These are phyloP conservation scores for Pythium rhizo-oryzae DNA, from an alignment of 352 stramenopile genomes.

Conservation along the genomic window DNA sequence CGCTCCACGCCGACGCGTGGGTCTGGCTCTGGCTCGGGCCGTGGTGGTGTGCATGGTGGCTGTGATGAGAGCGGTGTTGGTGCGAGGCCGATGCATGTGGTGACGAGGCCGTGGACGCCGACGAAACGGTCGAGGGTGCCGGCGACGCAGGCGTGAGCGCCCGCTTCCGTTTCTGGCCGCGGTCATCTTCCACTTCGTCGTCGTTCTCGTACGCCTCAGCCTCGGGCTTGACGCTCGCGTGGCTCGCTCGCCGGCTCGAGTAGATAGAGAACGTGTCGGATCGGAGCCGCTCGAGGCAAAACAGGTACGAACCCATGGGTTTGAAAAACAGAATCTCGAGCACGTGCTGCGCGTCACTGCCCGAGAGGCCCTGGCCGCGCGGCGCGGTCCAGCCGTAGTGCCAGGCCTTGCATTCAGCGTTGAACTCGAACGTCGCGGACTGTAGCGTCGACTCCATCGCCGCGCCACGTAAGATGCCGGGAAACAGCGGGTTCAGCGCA, in stretches of 20 bases:
- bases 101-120: constrained; percentile 4
- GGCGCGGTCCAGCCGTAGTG: constrained; percentile 88
- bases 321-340: constrained; percentile 86
- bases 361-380: constrained; percentile 71
- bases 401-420: constrained; percentile 88
- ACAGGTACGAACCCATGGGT: constrained; percentile 81
- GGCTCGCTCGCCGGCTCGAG: constrained; percentile 72
- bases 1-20: constrained; percentile 21
- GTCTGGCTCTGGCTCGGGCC: constrained; percentile 11
- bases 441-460: constrained; percentile 80
- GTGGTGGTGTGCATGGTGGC: constrained; percentile 6
- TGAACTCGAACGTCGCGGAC: constrained; percentile 89
- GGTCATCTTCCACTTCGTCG: constrained; percentile 41
- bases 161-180: constrained; percentile 64
- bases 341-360: constrained; percentile 77
- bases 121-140: constrained; percentile 23
- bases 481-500: constrained; percentile 77
- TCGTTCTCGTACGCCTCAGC: constrained; percentile 58
- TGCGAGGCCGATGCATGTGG: neutral
- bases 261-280: constrained; percentile 83
- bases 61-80: constrained; percentile 5
- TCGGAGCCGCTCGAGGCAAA: constrained; percentile 74
- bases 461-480: constrained; percentile 70
- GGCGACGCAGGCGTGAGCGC: constrained; percentile 39
- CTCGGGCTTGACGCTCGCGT: constrained; percentile 57